Conservation (phyloP, 192 early-diverging fungal species). For the Fimicolochytrium jonesii region DNA sequence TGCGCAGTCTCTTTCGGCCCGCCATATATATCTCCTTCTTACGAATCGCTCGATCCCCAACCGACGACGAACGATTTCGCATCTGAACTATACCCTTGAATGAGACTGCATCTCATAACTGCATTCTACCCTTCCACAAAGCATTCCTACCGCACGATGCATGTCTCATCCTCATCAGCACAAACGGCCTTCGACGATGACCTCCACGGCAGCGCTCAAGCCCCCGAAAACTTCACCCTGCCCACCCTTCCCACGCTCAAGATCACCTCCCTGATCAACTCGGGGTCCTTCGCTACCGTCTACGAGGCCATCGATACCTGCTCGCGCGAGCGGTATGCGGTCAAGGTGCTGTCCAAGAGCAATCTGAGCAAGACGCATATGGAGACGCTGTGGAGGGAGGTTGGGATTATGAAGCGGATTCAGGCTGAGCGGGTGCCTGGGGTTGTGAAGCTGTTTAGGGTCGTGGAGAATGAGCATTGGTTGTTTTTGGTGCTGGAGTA, state of each 20-base stretch:
- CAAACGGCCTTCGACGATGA: too few species aligned
- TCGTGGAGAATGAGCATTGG: slow-evolving; percentile 20
- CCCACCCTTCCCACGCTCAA: not conserved
- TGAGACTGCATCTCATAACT: too few species aligned
- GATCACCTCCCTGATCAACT: slow-evolving; percentile 35
- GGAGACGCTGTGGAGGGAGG: slow-evolving; percentile 28
- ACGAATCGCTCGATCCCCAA: too few species aligned
- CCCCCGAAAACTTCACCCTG: too few species aligned
- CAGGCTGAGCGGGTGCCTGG: slow-evolving; percentile 3
- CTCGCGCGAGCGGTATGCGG: slow-evolving; percentile 25
- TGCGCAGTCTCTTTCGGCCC: too few species aligned
- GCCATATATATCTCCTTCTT: too few species aligned
- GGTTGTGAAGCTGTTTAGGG: slow-evolving; percentile 18
- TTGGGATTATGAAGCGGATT: slow-evolving; percentile 24
- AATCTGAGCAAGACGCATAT: slow-evolving; percentile 30
- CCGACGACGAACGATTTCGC: too few species aligned
- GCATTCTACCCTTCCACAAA: too few species aligned
- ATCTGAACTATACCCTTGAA: too few species aligned
- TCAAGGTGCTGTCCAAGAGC: slow-evolving; percentile 43
- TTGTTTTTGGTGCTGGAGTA: slow-evolving; percentile 32
- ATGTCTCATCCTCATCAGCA: too few species aligned
- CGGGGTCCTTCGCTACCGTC: slow-evolving; percentile 47
- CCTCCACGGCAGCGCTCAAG: too few species aligned
- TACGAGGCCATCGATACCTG: slow-evolving; percentile 31
- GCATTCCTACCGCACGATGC: too few species aligned